Conservation (phyloP, 2,329 filamentous ascomycete species). For the Dothidotthia symphoricarpi region DNA sequence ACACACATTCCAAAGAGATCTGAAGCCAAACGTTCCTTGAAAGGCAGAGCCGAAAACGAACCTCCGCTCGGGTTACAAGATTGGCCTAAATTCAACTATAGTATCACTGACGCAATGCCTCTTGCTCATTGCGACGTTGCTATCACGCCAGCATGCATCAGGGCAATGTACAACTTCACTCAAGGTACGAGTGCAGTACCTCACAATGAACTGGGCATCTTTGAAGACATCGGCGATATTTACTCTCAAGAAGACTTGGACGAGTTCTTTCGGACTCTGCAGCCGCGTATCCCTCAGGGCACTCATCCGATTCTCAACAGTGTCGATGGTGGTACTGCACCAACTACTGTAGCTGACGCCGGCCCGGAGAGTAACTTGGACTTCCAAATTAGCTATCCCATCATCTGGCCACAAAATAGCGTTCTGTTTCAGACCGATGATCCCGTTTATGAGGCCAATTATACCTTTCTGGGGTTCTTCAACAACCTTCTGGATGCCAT, state of each 20-base stretch:
- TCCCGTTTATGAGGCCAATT: constrained; percentile 13
- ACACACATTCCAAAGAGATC: too few relatives aligned
- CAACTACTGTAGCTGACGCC: constrained; percentile 46
- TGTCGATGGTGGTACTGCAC: constrained; percentile 41
- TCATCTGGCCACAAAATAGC: constrained; percentile 18
- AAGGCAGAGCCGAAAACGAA: constrained; percentile 5
- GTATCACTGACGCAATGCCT: constrained; percentile 7
- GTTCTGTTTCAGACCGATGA: constrained; percentile 17
- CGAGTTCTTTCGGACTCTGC: constrained; percentile 43
- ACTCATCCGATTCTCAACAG: constrained; percentile 26
- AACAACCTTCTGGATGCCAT: constrained; percentile 21
- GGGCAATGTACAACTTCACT: constrained; percentile 20
- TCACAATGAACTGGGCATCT: constrained; percentile 34
- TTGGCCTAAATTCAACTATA: too few relatives aligned
- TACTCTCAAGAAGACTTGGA: constrained; percentile 49
- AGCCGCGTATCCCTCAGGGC: constrained; percentile 16
- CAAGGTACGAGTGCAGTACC: constrained; percentile 16
- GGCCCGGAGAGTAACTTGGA: constrained; percentile 17
- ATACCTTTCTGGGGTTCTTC: constrained; percentile 15
- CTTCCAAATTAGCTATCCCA: constrained; percentile 18
- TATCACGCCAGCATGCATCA: constrained; percentile 18
- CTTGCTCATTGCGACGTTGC: constrained; percentile 9
- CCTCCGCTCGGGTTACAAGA: too few relatives aligned
- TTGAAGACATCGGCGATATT: constrained; percentile 46
- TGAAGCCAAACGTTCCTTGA: constrained; percentile 11